Conservation (phyloP, 2,329 filamentous ascomycete genomes). For the Capronia epimyces region DNA sequence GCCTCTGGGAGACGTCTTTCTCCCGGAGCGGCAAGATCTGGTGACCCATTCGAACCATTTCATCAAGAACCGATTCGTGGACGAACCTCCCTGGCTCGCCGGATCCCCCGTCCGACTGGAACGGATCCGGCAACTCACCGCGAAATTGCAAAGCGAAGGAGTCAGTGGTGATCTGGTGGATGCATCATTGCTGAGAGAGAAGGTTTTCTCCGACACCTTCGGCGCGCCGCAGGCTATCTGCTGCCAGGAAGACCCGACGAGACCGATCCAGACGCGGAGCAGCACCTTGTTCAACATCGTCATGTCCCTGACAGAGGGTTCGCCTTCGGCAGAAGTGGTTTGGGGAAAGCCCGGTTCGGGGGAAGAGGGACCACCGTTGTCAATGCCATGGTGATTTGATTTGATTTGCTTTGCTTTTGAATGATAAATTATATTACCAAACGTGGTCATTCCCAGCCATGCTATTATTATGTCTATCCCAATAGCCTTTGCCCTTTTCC, state of each 20-base stretch:
- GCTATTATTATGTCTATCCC: no score
- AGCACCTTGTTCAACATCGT: conserved; percentile 36
- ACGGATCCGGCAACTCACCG: conserved; percentile 29
- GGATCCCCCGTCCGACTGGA: conserved; percentile 28
- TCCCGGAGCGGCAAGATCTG: conserved; percentile 35
- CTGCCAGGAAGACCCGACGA: conserved; percentile 31
- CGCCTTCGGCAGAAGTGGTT: conserved; percentile 36
- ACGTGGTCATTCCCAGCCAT: no score
- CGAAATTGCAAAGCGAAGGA: conserved; percentile 23
- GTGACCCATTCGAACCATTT: conserved; percentile 45
- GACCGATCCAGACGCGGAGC: conserved; percentile 31
- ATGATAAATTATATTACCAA: no score
- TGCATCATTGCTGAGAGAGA: conserved; percentile 28
- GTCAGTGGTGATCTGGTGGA: background rate
- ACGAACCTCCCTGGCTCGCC: conserved; percentile 2
- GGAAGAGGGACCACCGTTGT: conserved; percentile 30
- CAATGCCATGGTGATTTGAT: conserved; percentile 31
- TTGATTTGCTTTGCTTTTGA: no score
- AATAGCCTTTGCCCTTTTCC: no score
- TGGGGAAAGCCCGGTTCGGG: conserved; percentile 32
- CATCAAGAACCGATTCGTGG: conserved; percentile 23
- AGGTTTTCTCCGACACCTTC: conserved; percentile 36
- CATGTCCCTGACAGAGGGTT: conserved; percentile 32
- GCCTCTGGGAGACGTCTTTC: conserved; percentile 24
- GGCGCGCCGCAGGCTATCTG: conserved; percentile 37